A percentile compares a stretch with the other conserved stretches of the same genome.
Evolutionary conservation across 495 filamentous ascomycete genomes (phyloP).

Genomic region (Aspergillus leporis): DNA sequence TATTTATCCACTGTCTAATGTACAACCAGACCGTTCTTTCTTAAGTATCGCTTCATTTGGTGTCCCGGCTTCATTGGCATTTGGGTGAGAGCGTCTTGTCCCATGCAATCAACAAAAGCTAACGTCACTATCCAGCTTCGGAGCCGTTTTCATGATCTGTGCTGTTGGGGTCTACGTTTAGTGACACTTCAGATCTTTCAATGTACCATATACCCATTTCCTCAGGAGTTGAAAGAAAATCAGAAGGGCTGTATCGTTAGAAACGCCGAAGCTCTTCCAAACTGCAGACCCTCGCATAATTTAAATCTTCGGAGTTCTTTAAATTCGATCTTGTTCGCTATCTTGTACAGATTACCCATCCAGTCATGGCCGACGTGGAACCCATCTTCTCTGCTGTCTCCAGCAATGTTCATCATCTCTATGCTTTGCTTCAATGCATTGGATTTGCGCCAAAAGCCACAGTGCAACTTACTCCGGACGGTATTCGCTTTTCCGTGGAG

Average conservation of each 20-base stretch:
- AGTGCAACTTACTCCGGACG: constrained; percentile 78
- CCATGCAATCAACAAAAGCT: constrained; percentile 8
- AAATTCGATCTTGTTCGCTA: constrained; percentile 9
- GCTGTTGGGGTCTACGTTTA: constrained; percentile 98
- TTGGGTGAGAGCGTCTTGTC: constrained; percentile 63
- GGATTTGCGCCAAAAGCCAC: constrained; percentile 78
- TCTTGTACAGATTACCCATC: constrained; percentile 13
- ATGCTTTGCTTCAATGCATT: constrained; percentile 86
- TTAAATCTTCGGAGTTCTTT: constrained; percentile 16
- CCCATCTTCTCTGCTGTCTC: constrained; percentile 82
- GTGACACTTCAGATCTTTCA: constrained; percentile 23
- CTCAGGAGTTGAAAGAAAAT: constrained; percentile 29
- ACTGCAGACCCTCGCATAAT: constrained; percentile 14
- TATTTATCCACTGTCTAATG: constrained; percentile 7
- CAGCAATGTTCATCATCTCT: constrained; percentile 82
- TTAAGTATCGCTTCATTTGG: constrained; percentile 75
- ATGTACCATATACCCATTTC: constrained; percentile 39
- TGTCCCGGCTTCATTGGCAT: constrained; percentile 80
- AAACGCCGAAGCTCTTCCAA: constrained; percentile 30
- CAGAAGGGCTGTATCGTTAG: constrained; percentile 38
- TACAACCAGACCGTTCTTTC: constrained; percentile 75
- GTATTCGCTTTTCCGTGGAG: constrained; percentile 83
- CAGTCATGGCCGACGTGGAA: constrained; percentile 28
- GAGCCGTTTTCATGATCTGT: constrained; percentile 97
- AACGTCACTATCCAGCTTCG: constrained; percentile 62